Evolutionary conservation across 1,284 basidiomycete genomes (phyloP), one percentile per base, ranked within the genome.

Genomic region (Ustilago nuda): DNA sequence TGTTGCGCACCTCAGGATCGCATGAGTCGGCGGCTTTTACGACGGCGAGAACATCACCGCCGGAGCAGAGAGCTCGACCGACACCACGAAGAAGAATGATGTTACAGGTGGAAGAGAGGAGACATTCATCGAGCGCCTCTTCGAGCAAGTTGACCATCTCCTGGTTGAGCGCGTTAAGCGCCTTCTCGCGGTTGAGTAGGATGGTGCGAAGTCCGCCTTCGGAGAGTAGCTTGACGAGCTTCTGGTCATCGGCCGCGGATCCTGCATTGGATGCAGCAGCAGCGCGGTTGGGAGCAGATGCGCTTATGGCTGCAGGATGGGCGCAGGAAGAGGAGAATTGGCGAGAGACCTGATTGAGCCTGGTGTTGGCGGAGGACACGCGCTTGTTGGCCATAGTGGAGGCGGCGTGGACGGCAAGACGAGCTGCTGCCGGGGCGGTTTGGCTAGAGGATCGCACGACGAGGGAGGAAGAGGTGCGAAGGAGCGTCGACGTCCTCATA

Each of bases 11-110:
- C 51, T 56, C 52, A 46, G 68, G 39, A 65, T 81, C 70, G 66
- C 65, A 8, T 6, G 77, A 63, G 76, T 74, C 59, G 61, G 76
- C 79, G 3, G 66, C 73, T 15, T 74, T 72, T 51, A 78, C 78
- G 32, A 89, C 91, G 83, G 84, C 88, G 73, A 91, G 91, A 61
- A 99, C 93, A 86, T 99, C 97, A 61, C 96, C 96, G 27, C 96
- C 97, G 6, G 94, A 92, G 85, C 95, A 99, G 84, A 98, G 98
- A 12, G 92, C 94, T 67, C 91, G 89, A 12, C 93, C 93, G 33
- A 88, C 88, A 23, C 94, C 82, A 32, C 83, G 79, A 23, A 85
- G 75, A 1, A 84, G 57, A 56, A 85, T 76, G 56, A 80, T 70
- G 33, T 81, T 72, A 48, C 73, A 77, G 30, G 74, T 70, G 36